A percentile compares a stretch with the other conserved stretches of the same genome.
phyloP scores from a whole-genome alignment of 257 asterid genomes.

The Plantago ovata region DNA sequence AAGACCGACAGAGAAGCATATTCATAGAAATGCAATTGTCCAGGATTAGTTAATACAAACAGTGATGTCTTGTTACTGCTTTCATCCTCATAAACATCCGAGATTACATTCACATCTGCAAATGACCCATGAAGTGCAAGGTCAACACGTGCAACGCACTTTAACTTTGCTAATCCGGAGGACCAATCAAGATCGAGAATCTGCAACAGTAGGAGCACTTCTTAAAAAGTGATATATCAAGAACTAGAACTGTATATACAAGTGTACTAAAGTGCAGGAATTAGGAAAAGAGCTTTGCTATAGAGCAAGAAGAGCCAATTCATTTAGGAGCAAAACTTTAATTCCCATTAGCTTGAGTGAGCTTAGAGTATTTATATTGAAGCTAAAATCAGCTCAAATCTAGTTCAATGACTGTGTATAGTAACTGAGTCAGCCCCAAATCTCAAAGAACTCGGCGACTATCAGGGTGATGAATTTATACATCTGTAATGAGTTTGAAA shows the following conservation, averaged over 20 bases:
- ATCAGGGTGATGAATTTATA: too few relatives aligned
- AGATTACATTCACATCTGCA: constrained; percentile 59
- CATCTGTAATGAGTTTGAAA: too few relatives aligned
- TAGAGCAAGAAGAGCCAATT: too few relatives aligned
- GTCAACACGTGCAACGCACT: constrained; percentile 79
- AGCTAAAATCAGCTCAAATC: too few relatives aligned
- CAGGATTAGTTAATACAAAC: constrained; percentile 82
- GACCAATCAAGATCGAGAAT: constrained; percentile 96
- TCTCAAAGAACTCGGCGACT: too few relatives aligned
- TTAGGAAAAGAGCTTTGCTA: too few relatives aligned
- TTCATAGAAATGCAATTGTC: constrained; percentile 73
- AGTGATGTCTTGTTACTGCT: constrained; percentile 42
- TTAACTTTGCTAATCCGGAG: constrained; percentile 69
- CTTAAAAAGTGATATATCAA: constrained; percentile 21
- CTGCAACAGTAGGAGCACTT: constrained; percentile 45
- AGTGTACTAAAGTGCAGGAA: too few relatives aligned
- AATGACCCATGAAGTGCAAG: constrained; percentile 85
- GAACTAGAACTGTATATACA: not conserved
- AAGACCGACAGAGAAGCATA: constrained; percentile 54
- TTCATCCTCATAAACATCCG: constrained; percentile 48
- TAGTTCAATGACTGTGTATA: too few relatives aligned
- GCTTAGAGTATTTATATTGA: too few relatives aligned
- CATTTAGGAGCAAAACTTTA: too few relatives aligned
- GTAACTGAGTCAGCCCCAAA: too few relatives aligned
- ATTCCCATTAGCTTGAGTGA: too few relatives aligned